Evolutionary conservation across 805 yeast species (phyloP), one percentile per base, ranked within the genome.

Genomic region (Metschnikowia bowlesiae): DNA sequence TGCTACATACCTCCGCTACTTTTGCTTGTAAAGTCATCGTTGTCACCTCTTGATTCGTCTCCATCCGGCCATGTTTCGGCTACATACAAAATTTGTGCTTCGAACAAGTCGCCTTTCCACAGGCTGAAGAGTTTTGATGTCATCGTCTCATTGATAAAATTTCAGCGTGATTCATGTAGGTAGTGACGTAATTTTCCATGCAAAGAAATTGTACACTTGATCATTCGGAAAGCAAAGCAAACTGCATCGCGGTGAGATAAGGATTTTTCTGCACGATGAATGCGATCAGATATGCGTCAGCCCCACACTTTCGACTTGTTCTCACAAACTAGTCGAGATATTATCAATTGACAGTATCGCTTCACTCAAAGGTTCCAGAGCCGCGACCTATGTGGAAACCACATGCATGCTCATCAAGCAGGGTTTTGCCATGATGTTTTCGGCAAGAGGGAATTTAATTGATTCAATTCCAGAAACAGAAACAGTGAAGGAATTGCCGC

Each of bases 11-110:
- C 8, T 16, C 18, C 38, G 66, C 78, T 5, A 61, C 83, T 45
- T 64, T 85, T 8, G 90, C 89, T 1, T 65, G 84, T 5, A 89
- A 89, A 6, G 90, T 85, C 61, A 75, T 85, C 47, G 80, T 80
- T 2, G 64, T 83, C 11, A 89, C 90, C 0, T 85, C 85, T 0
- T 47, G 71, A 14, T 75, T 81, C 49, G 67, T 80, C 10, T 65
- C 84, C 1, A 64, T 83, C 39, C 78, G 83, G 57, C 66, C 81
- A 36, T 70, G 84, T 50, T 83, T 68, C 60, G 89, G 84, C 63
- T 63, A 76, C 31, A 73, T 60, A 62, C 67, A 58, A 41, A 53
- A 54, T 57, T 59, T 16, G 66, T 44, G 36, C 16, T 42, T 29
- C 43, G 16, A 8, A 44, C 50, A 10, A 29, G 11, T 31, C 41